Percentiles rank a stretch among this genome's conserved stretches.
Conservation (phyloP, 768 basidiomycete genomes). For the Mycena metata region DNA sequence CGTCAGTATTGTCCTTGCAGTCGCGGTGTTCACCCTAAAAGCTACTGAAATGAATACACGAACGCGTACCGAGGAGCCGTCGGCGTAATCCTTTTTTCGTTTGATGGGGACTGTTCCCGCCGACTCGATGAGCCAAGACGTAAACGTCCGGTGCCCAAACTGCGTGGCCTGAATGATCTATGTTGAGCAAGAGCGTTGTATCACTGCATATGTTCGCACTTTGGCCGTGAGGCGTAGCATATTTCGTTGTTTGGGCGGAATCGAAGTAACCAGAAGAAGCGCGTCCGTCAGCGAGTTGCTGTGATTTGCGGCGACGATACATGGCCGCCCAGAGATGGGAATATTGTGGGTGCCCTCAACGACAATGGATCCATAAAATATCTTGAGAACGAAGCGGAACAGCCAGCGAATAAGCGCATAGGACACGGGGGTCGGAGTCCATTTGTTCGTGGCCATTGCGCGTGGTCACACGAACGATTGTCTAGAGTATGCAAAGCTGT, state of each 20-base stretch:
- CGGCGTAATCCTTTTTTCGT: constrained; percentile 76
- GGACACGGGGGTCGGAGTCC: constrained; percentile 65
- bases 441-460: constrained; percentile 40
- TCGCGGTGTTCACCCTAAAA: constrained; percentile 39
- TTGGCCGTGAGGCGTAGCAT: constrained; percentile 91
- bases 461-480: constrained; percentile 4
- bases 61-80: constrained; percentile 43
- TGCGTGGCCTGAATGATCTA: constrained; percentile 64
- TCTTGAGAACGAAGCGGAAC: constrained; percentile 88
- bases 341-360: constrained; percentile 83
- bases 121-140: constrained; percentile 91
- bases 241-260: constrained; percentile 81
- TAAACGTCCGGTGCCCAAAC: constrained; percentile 87
- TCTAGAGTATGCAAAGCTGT: not conserved
- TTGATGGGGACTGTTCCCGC: constrained; percentile 90
- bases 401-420: constrained; percentile 61
- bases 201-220: constrained; percentile 4
- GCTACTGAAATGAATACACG: not conserved
- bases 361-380: constrained; percentile 92
- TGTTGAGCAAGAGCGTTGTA: too few relatives aligned
- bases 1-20: constrained; percentile 71
- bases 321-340: constrained; percentile 80
- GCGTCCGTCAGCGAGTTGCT: constrained; percentile 90
- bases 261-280: constrained; percentile 79
- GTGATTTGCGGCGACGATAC: constrained; percentile 90